Evolutionary conservation across 208 protist genomes (phyloP).

Genomic region (Leishmania tropica): DNA sequence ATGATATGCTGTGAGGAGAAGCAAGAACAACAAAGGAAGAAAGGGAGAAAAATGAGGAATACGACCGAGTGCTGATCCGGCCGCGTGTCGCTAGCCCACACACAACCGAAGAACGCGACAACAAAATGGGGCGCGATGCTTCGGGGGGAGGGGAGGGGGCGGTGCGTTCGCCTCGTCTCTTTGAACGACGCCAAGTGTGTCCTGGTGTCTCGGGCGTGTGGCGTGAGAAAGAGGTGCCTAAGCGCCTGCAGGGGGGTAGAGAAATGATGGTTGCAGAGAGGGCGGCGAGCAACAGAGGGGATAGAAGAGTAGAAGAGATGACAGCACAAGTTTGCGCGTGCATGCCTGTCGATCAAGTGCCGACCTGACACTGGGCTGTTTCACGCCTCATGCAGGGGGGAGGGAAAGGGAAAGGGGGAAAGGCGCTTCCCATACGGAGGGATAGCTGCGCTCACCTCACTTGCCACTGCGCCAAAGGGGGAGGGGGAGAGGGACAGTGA

Average conservation of each 20-base stretch:
- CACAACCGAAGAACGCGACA: not conserved
- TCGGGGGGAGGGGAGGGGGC: no score
- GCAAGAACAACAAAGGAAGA: not conserved
- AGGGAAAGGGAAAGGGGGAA: no score
- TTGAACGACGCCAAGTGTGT: not conserved
- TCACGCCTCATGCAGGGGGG: not conserved
- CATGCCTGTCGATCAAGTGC: not conserved
- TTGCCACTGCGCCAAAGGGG: not conserved
- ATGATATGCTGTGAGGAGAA: not conserved
- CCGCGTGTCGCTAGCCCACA: not conserved
- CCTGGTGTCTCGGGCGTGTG: not conserved
- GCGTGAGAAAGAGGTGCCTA: not conserved
- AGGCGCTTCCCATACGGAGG: not conserved
- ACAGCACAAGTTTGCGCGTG: not conserved
- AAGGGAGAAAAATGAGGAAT: not conserved
- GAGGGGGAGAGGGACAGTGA: not conserved
- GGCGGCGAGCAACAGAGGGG: not conserved
- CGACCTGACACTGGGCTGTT: not conserved
- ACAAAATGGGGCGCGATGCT: not conserved
- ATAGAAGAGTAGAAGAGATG: not conserved
- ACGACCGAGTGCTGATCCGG: not conserved
- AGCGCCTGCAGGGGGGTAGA: not conserved
- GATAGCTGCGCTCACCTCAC: not conserved
- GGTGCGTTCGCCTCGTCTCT: not conserved
- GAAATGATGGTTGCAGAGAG: not conserved